Percentiles rank a stretch among this genome's conserved stretches.
phyloP scores from a whole-genome alignment of 2,329 filamentous ascomycete genomes.

The Salinomyces thailandicus region DNA sequence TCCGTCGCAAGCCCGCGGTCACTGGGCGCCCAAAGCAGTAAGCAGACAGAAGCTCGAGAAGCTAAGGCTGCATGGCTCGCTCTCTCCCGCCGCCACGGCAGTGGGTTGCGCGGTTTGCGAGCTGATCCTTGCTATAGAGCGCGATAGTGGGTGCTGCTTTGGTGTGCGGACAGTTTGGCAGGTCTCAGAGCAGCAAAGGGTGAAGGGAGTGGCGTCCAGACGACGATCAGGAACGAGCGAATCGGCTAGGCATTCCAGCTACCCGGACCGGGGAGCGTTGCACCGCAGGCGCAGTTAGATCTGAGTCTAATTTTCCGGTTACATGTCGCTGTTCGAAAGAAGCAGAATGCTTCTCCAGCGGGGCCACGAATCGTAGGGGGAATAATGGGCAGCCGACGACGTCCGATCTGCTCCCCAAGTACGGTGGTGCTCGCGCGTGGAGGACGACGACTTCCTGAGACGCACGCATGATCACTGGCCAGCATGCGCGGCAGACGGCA shows the following conservation, averaged over 20 bases:
- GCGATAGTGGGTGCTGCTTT: conserved; percentile 16
- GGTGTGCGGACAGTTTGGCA: conserved; percentile 12
- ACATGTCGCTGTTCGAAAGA: too few species aligned
- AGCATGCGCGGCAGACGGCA: conserved; percentile 8
- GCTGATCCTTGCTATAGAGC: conserved; percentile 29
- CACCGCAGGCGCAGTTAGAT: conserved; percentile 16
- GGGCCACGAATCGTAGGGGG: too few species aligned
- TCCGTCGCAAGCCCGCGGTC: conserved; percentile 19
- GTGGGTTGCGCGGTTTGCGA: conserved; percentile 32
- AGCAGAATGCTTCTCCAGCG: too few species aligned
- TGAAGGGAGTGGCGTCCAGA: conserved; percentile 13
- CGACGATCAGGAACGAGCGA: conserved; percentile 17
- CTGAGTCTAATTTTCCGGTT: conserved; percentile 5
- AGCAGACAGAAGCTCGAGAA: conserved; percentile 27
- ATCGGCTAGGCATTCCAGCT: conserved; percentile 20
- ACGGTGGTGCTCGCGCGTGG: too few species aligned
- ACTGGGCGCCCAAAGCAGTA: conserved; percentile 22
- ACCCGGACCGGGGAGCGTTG: conserved; percentile 18
- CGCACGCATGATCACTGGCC: conserved; percentile 2
- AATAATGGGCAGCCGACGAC: too few species aligned
- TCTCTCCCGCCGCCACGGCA: conserved; percentile 33
- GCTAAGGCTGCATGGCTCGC: conserved; percentile 29
- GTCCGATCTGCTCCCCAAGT: too few species aligned
- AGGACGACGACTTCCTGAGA: too few species aligned
- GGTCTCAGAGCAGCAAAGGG: conserved; percentile 9